A percentile compares a stretch with the other conserved stretches of the same genome.
phyloP scores from a whole-genome alignment of 805 yeast species.

The Yarrowia divulgata region DNA sequence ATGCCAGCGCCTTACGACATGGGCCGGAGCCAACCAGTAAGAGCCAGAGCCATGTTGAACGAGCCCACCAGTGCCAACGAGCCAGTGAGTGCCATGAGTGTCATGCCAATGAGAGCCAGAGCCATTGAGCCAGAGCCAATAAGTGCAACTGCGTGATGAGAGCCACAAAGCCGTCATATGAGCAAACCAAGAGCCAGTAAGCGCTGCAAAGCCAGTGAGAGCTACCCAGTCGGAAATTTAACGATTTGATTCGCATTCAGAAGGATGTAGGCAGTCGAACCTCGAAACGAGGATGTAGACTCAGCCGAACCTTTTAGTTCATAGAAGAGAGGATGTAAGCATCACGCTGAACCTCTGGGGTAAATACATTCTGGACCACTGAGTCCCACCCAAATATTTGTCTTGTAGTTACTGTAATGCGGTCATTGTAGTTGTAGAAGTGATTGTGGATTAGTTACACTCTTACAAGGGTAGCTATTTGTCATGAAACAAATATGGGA shows the following conservation, averaged over 20 bases:
- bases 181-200: not conserved
- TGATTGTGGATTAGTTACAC: too few relatives aligned
- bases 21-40: not conserved
- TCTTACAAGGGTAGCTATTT: too few relatives aligned
- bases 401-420: not conserved
- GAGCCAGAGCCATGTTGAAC: not conserved
- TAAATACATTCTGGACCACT: not conserved
- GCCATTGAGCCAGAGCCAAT: too few relatives aligned
- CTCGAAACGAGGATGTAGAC: not conserved
- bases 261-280: not conserved
- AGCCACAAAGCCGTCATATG: not conserved
- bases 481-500: too few relatives aligned
- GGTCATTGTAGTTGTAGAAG: not conserved
- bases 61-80: not conserved
- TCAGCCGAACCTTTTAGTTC: not conserved
- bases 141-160: too few relatives aligned
- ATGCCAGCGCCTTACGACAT: not conserved
- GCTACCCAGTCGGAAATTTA: not conserved
- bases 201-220: not conserved
- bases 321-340: not conserved
- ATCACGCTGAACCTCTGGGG: not conserved
- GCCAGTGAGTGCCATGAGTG: not conserved
- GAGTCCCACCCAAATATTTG: not conserved
- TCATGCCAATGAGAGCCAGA: too few relatives aligned
- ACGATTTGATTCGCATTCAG: slow-evolving; percentile 3